These are phyloP conservation scores for Tympanopsis confertula DNA, from an alignment of 2,329 filamentous ascomycete genomes.

Conservation along the genomic window DNA sequence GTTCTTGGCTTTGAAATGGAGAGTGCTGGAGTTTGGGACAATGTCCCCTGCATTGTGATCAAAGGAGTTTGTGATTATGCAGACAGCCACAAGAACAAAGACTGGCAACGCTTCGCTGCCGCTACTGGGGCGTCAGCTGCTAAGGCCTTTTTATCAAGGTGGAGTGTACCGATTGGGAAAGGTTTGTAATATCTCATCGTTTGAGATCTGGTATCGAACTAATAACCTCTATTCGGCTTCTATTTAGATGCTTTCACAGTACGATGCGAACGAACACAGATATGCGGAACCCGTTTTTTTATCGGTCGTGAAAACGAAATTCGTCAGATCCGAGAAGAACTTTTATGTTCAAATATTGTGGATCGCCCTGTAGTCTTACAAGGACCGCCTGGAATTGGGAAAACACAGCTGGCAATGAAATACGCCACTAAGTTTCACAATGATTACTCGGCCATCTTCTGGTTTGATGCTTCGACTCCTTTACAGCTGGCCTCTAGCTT, in stretches of 20 bases:
- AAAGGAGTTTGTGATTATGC: constrained; percentile 26
- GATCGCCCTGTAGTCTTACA: not conserved
- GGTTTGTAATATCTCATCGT: too few relatives aligned
- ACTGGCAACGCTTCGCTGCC: constrained; percentile 25
- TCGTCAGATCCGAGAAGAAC: too few relatives aligned
- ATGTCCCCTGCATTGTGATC: constrained; percentile 14
- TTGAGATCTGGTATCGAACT: too few relatives aligned
- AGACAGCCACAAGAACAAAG: constrained; percentile 24
- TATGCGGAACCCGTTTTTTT: too few relatives aligned
- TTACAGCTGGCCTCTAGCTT: too few relatives aligned
- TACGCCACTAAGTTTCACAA: not conserved
- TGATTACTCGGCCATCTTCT: not conserved
- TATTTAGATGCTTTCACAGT: too few relatives aligned
- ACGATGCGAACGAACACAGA: too few relatives aligned
- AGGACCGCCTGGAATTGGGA: not conserved
- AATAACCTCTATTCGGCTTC: too few relatives aligned
- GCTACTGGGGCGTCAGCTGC: constrained; percentile 20
- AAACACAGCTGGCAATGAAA: not conserved
- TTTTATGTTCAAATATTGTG: too few relatives aligned
- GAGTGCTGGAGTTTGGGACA: constrained; percentile 19
- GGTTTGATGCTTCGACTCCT: too few relatives aligned
- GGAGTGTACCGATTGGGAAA: too few relatives aligned
- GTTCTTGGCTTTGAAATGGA: constrained; percentile 22
- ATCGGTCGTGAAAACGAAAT: too few relatives aligned
- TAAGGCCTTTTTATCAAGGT: constrained; percentile 14